These are phyloP conservation scores for Glycine tomentella DNA, from an alignment of 306 rosid species.

Conservation along the genomic window DNA sequence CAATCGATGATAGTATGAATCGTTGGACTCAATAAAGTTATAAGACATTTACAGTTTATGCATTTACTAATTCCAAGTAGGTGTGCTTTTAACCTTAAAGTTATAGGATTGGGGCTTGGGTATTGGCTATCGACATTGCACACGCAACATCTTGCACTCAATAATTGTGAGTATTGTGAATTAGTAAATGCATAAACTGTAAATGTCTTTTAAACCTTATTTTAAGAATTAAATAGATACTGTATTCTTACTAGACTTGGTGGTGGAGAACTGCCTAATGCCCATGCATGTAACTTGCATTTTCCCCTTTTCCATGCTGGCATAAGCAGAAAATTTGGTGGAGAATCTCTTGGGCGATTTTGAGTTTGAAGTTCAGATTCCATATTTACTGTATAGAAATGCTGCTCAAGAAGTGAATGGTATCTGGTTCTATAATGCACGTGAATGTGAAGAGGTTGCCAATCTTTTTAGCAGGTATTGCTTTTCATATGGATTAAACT, in stretches of 20 bases:
- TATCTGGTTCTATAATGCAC: slow-evolving; percentile 68
- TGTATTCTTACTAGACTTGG: slow-evolving; percentile 31
- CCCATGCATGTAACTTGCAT: slow-evolving; percentile 23
- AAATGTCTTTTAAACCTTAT: slow-evolving; percentile 16
- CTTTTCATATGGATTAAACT: slow-evolving; percentile 2
- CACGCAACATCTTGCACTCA: slow-evolving; percentile 7
- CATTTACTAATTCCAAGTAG: too few species aligned
- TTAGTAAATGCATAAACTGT: slow-evolving; percentile 7
- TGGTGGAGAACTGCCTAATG: slow-evolving; percentile 34
- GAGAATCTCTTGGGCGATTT: slow-evolving; percentile 73
- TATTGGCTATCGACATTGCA: slow-evolving; percentile 35
- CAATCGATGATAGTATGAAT: too few species aligned
- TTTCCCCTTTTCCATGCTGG: slow-evolving; percentile 37
- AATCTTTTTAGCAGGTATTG: slow-evolving; percentile 70
- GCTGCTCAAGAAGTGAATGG: slow-evolving; percentile 76
- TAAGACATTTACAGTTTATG: too few species aligned
- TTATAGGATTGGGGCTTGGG: slow-evolving; percentile 39
- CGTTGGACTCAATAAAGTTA: too few species aligned
- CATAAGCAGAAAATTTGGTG: slow-evolving; percentile 68
- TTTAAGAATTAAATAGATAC: slow-evolving; percentile 26
- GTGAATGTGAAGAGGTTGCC: slow-evolving; percentile 71
- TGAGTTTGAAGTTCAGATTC: slow-evolving; percentile 71
- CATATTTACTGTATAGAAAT: slow-evolving; percentile 69
- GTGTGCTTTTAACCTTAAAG: slow-evolving; percentile 28
- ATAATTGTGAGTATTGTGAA: slow-evolving; percentile 36